Evolutionary conservation across 305 asterid genomes (phyloP).

Genomic region (Fraxinus floribunda): DNA sequence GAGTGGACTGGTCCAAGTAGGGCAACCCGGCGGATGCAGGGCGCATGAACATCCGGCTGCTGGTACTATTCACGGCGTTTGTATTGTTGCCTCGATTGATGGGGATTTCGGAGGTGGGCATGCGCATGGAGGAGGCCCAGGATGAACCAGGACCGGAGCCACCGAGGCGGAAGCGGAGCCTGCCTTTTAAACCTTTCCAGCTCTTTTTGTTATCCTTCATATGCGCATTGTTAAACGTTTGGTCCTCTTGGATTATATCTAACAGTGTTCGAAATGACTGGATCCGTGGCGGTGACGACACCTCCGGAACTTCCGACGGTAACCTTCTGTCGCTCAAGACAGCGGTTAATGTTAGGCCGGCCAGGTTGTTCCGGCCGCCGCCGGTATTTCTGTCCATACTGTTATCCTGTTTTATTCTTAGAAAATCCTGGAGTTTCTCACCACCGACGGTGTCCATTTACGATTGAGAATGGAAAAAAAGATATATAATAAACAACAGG

Average conservation of each 20-base stretch:
- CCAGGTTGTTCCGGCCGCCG: slow-evolving; percentile 26
- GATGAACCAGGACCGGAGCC: slow-evolving; percentile 31
- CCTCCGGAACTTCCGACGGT: slow-evolving; percentile 19
- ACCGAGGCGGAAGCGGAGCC: slow-evolving; percentile 56
- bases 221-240: neutral
- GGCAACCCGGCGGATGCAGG: slow-evolving; percentile 36
- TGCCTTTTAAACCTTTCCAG: slow-evolving; percentile 58
- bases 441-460: slow-evolving; percentile 50
- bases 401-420: slow-evolving; percentile 48
- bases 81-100: neutral
- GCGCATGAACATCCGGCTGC: slow-evolving; percentile 22
- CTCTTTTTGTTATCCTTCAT: slow-evolving; percentile 38
- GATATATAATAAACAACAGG: neutral
- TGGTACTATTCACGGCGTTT: slow-evolving; percentile 4
- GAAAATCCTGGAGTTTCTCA: slow-evolving; percentile 49
- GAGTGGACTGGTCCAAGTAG: slow-evolving; percentile 30
- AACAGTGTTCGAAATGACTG: slow-evolving; percentile 58
- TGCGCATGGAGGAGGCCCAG: slow-evolving; percentile 38
- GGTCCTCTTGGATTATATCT: slow-evolving; percentile 71
- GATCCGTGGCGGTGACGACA: slow-evolving; percentile 27
- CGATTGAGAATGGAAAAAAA: neutral
- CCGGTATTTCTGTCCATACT: slow-evolving; percentile 22
- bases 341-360: slow-evolving; percentile 50
- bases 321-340: slow-evolving; percentile 42
- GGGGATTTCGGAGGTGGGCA: slow-evolving; percentile 36